Evolutionary conservation across 352 stramenopile species (phyloP).

Genomic region (Phytophthora ramorum): DNA sequence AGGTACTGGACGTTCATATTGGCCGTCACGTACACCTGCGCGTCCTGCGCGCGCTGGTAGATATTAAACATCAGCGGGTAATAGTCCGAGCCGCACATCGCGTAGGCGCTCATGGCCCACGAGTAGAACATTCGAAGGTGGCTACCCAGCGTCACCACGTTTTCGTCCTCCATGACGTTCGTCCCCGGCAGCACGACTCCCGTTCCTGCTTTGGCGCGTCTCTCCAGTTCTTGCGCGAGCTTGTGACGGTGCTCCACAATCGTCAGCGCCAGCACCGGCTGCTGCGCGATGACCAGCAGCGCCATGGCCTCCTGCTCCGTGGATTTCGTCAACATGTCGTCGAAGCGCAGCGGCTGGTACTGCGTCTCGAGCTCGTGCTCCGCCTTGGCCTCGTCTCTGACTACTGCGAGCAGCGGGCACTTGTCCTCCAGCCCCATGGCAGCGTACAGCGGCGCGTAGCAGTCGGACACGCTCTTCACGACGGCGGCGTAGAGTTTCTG

Average conservation of each 20-base stretch:
- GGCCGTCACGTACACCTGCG: constrained; percentile 57
- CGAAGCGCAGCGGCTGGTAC: constrained; percentile 62
- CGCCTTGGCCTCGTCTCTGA: constrained; percentile 20
- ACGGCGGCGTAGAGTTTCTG: constrained; percentile 45
- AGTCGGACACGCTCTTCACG: constrained; percentile 62
- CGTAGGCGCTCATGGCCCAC: constrained; percentile 62
- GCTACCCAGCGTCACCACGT: constrained; percentile 41
- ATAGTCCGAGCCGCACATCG: constrained; percentile 22
- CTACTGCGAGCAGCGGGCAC: constrained; percentile 34
- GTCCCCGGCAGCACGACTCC: constrained; percentile 33
- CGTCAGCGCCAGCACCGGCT: constrained; percentile 45
- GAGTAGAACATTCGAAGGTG: constrained; percentile 77
- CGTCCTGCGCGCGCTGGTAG: constrained; percentile 53
- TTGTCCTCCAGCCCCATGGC: constrained; percentile 31
- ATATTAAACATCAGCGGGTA: constrained; percentile 50
- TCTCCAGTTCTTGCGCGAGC: constrained; percentile 43
- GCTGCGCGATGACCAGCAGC: constrained; percentile 49
- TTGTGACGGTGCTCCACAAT: constrained; percentile 61
- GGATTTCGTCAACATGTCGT: constrained; percentile 62
- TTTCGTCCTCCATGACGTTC: constrained; percentile 46
- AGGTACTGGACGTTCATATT: constrained; percentile 76
- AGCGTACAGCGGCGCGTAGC: constrained; percentile 67
- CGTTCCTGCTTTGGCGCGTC: constrained; percentile 24
- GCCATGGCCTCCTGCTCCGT: constrained; percentile 72
- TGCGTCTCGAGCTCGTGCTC: constrained; percentile 45